A percentile compares a stretch with the other conserved stretches of the same genome.
phyloP scores from a whole-genome alignment of 2,329 filamentous ascomycete species.

The Microdochium paspali region DNA sequence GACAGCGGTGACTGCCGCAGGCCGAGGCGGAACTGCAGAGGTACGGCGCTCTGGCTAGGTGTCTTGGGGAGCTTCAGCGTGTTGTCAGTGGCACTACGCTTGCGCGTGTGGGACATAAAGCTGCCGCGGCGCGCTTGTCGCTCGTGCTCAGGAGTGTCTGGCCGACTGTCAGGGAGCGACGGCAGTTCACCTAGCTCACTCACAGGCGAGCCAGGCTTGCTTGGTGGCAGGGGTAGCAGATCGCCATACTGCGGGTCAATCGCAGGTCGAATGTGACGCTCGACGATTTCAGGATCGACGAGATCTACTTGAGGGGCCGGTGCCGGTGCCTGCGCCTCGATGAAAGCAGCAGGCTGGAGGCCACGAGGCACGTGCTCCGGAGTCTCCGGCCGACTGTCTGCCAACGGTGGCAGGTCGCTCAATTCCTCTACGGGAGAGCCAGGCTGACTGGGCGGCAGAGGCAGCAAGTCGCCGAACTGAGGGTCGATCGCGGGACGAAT shows the following conservation, averaged over 20 bases:
- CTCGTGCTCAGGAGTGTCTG: slow-evolving; percentile 41
- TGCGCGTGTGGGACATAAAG: slow-evolving; percentile 33
- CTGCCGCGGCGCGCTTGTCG: slow-evolving; percentile 29
- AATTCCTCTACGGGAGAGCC: slow-evolving; percentile 31
- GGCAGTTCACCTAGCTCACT: slow-evolving; percentile 31
- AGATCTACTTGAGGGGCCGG: slow-evolving; percentile 15
- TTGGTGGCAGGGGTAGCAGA: slow-evolving; percentile 54
- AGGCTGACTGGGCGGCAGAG: slow-evolving; percentile 51
- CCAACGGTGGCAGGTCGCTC: slow-evolving; percentile 39
- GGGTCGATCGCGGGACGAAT: slow-evolving; percentile 60
- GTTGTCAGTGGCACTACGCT: slow-evolving; percentile 37
- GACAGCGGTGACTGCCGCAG: slow-evolving; percentile 24
- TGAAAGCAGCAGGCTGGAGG: neutral
- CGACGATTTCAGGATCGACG: slow-evolving; percentile 48
- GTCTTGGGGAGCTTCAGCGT: slow-evolving; percentile 34
- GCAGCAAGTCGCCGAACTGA: slow-evolving; percentile 54
- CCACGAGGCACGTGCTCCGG: slow-evolving; percentile 29
- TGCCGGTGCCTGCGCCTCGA: slow-evolving; percentile 3
- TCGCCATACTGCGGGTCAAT: slow-evolving; percentile 60
- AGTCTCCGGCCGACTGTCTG: slow-evolving; percentile 50
- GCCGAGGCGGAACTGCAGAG: slow-evolving; percentile 44
- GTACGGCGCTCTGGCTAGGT: slow-evolving; percentile 48
- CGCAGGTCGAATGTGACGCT: slow-evolving; percentile 50
- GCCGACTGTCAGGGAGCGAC: slow-evolving; percentile 49
- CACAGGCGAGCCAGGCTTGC: slow-evolving; percentile 40